A percentile compares a stretch with the other conserved stretches of the same genome.
Conservation (phyloP, 495 filamentous ascomycete genomes). For the Lophiostoma macrostomum region DNA sequence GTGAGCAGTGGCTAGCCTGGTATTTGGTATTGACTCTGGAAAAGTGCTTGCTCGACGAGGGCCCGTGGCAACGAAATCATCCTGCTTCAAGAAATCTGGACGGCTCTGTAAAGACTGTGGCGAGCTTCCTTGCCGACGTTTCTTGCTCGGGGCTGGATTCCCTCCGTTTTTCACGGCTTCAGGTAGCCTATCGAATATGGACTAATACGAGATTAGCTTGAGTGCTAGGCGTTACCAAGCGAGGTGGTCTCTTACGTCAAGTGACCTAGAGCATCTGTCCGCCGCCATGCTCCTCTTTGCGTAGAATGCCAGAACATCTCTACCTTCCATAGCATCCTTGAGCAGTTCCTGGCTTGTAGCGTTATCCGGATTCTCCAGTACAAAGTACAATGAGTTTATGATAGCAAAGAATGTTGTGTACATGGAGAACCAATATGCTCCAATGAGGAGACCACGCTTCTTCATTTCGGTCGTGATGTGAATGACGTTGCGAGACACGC, state of each 20-base stretch:
- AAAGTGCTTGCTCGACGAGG: constrained; percentile 50
- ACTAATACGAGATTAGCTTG: constrained; percentile 41
- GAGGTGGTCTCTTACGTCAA: constrained; percentile 58
- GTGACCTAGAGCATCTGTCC: constrained; percentile 72
- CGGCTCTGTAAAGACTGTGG: constrained; percentile 17
- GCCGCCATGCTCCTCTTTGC: constrained; percentile 84
- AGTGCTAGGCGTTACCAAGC: background rate
- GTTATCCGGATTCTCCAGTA: constrained; percentile 83
- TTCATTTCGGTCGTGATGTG: constrained; percentile 91
- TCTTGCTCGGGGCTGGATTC: constrained; percentile 29
- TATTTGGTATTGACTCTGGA: constrained; percentile 40
- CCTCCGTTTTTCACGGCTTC: constrained; percentile 56
- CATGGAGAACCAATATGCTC: constrained; percentile 94
- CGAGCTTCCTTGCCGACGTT: constrained; percentile 25
- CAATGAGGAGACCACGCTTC: constrained; percentile 73
- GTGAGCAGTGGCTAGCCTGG: constrained; percentile 9
- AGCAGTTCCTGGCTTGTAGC: constrained; percentile 71
- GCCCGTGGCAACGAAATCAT: constrained; percentile 19
- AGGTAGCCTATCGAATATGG: constrained; percentile 78
- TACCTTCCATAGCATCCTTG: constrained; percentile 78
- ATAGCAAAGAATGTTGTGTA: constrained; percentile 96
- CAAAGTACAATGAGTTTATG: constrained; percentile 83
- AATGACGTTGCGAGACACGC: constrained; percentile 88
- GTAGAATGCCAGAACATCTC: constrained; percentile 71
- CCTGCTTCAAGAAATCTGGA: constrained; percentile 20